A percentile compares a stretch with the other conserved stretches of the same genome.
Conservation (phyloP, 768 basidiomycete genomes). For the Dentipellis fragilis region DNA sequence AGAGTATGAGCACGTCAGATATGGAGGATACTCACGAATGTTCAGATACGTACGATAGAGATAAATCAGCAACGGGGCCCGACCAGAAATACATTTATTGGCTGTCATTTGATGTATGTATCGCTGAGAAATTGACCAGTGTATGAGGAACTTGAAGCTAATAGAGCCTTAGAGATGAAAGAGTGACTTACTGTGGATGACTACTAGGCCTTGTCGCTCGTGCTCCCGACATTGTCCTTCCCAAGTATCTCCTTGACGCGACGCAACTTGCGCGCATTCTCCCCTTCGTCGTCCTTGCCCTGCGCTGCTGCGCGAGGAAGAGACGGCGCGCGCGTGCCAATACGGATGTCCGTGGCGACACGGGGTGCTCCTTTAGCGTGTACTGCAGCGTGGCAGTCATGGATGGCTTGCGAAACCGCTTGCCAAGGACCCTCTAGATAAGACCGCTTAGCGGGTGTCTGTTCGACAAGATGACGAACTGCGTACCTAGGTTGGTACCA, state of each 20-base stretch:
- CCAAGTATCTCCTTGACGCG: slow-evolving; percentile 75
- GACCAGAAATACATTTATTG: too few relatives aligned
- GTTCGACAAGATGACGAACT: not conserved
- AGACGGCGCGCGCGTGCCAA: slow-evolving; percentile 64
- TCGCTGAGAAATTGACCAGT: too few relatives aligned
- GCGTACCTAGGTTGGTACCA: slow-evolving; percentile 77
- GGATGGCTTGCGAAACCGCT: slow-evolving; percentile 76
- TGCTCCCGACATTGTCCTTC: slow-evolving; percentile 15
- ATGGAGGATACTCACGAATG: too few relatives aligned
- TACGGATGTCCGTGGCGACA: slow-evolving; percentile 88
- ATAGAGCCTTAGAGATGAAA: too few relatives aligned
- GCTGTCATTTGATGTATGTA: too few relatives aligned
- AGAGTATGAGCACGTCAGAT: too few relatives aligned
- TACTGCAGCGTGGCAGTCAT: slow-evolving; percentile 83
- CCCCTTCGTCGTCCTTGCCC: slow-evolving; percentile 48
- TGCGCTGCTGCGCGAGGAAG: slow-evolving; percentile 36
- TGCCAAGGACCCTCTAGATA: slow-evolving; percentile 72
- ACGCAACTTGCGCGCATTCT: slow-evolving; percentile 67
- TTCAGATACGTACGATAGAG: too few relatives aligned
- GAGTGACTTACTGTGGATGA: too few relatives aligned
- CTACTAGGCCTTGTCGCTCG: not conserved
- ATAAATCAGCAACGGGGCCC: too few relatives aligned
- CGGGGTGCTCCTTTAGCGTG: slow-evolving; percentile 67
- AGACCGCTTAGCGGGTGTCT: not conserved
- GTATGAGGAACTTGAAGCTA: too few relatives aligned